These are phyloP conservation scores for Sonneratia caseolaris DNA, from an alignment of 345 rosid species.

Conservation along the genomic window DNA sequence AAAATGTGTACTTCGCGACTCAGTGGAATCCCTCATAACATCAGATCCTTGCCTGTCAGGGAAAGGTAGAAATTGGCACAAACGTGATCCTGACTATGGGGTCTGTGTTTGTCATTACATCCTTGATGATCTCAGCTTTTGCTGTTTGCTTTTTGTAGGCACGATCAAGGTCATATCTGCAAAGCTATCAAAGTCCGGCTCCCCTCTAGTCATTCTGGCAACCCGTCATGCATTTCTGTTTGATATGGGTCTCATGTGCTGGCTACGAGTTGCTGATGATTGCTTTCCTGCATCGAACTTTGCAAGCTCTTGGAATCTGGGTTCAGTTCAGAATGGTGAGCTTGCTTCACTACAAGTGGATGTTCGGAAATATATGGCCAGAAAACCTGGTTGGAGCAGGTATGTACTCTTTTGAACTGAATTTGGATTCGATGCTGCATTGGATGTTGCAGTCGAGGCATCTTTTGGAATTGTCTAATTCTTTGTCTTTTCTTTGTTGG, in stretches of 20 bases:
- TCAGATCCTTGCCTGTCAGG: constrained; percentile 41
- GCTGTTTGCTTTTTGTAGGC: constrained; percentile 31
- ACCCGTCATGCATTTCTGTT: constrained; percentile 92
- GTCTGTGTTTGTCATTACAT: not conserved
- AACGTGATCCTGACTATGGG: not conserved
- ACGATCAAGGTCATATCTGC: constrained; percentile 84
- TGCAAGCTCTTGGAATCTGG: constrained; percentile 86
- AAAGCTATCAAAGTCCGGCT: constrained; percentile 85
- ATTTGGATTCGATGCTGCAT: not conserved
- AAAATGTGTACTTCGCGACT: constrained; percentile 67
- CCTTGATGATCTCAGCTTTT: not conserved
- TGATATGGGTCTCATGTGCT: constrained; percentile 80
- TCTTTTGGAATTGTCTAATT: not conserved
- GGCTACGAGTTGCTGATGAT: constrained; percentile 98
- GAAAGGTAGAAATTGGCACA: constrained; percentile 30
- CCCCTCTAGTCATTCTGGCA: constrained; percentile 90
- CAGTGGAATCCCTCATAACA: constrained; percentile 65
- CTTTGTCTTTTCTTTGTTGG: not conserved
- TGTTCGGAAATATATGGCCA: constrained; percentile 85
- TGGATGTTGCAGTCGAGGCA: not conserved
- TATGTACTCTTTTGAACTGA: constrained; percentile 14
- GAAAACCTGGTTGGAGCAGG: constrained; percentile 99
- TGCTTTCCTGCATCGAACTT: constrained; percentile 98
- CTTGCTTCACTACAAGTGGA: constrained; percentile 90
- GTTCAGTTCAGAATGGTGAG: constrained; percentile 81